phyloP scores from a whole-genome alignment of 352 stramenopile genomes.

The Pythium aristosporum region DNA sequence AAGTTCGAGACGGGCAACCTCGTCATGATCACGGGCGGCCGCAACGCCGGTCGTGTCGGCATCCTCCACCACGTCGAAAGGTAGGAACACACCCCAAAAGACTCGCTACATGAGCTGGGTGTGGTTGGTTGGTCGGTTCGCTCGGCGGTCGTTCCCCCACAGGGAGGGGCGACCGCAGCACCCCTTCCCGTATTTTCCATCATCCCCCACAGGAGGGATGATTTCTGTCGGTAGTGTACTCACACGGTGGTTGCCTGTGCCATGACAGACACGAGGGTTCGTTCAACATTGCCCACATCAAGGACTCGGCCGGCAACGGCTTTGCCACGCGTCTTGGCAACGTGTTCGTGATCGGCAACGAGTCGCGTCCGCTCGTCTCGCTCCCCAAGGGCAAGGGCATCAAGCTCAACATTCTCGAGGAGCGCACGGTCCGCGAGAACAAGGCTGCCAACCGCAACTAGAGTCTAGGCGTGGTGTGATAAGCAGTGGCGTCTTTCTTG shows the following conservation, averaged over 20 bases:
- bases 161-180: background rate
- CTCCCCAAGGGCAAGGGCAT: slow-evolving; percentile 98
- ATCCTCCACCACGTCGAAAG: slow-evolving; percentile 97
- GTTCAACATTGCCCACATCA: slow-evolving; percentile 99
- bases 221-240: background rate
- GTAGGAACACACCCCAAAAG: slow-evolving; percentile 88
- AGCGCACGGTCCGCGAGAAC: slow-evolving; percentile 77
- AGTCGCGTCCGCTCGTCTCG: slow-evolving; percentile 91
- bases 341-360: slow-evolving; percentile 97
- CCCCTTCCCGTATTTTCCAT: slow-evolving; percentile 8
- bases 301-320: slow-evolving; percentile 96
- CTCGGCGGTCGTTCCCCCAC: background rate
- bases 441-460: slow-evolving; percentile 66
- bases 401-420: slow-evolving; percentile 99
- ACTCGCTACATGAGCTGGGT: slow-evolving; percentile 86
- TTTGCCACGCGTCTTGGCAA: slow-evolving; percentile 98
- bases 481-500: background rate
- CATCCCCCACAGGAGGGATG: background rate
- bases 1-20: slow-evolving; percentile 99
- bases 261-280: slow-evolving; percentile 94
- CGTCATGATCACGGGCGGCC: slow-evolving; percentile 96
- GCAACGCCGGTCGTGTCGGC: slow-evolving; percentile 97
- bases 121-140: slow-evolving; percentile 43
- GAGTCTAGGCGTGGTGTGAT: slow-evolving; percentile 10
- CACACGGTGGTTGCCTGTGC: background rate